These are phyloP conservation scores for Suhomyces taliae DNA, from an alignment of 1,139 yeast genomes.

Conservation along the genomic window DNA sequence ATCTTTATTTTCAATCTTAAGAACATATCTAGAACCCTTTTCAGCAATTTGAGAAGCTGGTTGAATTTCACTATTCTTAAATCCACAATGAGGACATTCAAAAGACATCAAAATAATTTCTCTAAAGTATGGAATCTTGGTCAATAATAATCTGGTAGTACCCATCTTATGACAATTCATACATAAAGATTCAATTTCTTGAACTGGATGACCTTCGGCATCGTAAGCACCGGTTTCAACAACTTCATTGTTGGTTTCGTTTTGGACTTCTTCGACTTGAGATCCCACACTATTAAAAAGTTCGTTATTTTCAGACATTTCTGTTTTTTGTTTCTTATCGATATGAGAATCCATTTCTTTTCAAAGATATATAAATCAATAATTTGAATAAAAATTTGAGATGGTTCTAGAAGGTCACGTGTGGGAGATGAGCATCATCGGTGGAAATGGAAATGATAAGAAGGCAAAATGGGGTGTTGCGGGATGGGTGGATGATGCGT, in stretches of 20 bases:
- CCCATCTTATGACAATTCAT: slow-evolving; percentile 94
- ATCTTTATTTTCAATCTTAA: slow-evolving; percentile 66
- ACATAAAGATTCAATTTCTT: slow-evolving; percentile 90
- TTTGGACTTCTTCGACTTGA: slow-evolving; percentile 15
- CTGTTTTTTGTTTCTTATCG: slow-evolving; percentile 18
- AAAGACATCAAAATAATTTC: slow-evolving; percentile 95
- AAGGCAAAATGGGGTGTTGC: no score
- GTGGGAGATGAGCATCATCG: slow-evolving; percentile 8
- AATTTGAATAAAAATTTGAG: slow-evolving; percentile 5
- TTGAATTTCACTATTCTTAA: slow-evolving; percentile 90
- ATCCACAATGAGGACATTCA: slow-evolving; percentile 92
- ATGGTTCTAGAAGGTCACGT: slow-evolving; percentile 11
- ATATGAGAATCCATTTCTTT: slow-evolving; percentile 14
- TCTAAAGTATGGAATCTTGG: slow-evolving; percentile 87
- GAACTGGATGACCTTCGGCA: slow-evolving; percentile 94
- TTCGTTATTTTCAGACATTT: slow-evolving; percentile 31
- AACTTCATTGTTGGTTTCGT: slow-evolving; percentile 11
- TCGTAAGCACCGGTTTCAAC: slow-evolving; percentile 63
- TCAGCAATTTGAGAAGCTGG: slow-evolving; percentile 89
- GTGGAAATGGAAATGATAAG: no score
- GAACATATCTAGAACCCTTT: slow-evolving; percentile 74
- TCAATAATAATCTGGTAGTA: slow-evolving; percentile 74
- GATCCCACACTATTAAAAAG: slow-evolving; percentile 58
- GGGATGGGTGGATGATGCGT: no score
- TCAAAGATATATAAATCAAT: slow-evolving; percentile 1